Evolutionary conservation across 345 rosid species (phyloP).

Genomic region (Eucalyptus dawsonii): DNA sequence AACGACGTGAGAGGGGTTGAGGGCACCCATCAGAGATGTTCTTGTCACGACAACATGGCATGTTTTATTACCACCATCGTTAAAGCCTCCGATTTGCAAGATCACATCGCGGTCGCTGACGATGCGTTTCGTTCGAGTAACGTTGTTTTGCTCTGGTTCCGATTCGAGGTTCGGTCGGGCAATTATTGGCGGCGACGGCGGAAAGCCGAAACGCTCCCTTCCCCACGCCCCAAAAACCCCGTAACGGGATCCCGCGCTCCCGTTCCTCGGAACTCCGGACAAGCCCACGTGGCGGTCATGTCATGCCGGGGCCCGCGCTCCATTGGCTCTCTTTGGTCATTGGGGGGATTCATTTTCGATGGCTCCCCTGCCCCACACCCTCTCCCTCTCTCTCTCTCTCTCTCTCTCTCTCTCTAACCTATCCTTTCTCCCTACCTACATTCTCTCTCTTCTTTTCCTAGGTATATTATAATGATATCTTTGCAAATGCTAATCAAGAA

Average conservation of each 20-base stretch:
- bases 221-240: background rate
- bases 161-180: background rate
- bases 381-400: background rate
- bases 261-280: conserved; percentile 5
- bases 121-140: background rate
- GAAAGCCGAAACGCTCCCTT: background rate
- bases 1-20: background rate
- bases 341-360: background rate
- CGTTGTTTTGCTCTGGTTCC: background rate
- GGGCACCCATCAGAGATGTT: background rate
- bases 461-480: background rate
- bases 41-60: background rate
- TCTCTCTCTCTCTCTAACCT: background rate
- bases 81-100: too few species aligned
- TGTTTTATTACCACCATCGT: background rate
- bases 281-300: conserved; percentile 55
- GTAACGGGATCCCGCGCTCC: background rate
- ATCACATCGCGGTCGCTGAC: background rate
- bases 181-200: background rate
- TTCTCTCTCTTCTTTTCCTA: background rate
- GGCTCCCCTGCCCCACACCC: background rate
- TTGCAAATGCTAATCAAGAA: background rate
- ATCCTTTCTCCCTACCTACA: background rate
- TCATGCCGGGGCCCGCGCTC: conserved; percentile 21
- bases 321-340: background rate